Evolutionary conservation across 1,284 basidiomycete species (phyloP), one percentile per base, ranked within the genome.

Genomic region (Ustilago shanxiensis): DNA sequence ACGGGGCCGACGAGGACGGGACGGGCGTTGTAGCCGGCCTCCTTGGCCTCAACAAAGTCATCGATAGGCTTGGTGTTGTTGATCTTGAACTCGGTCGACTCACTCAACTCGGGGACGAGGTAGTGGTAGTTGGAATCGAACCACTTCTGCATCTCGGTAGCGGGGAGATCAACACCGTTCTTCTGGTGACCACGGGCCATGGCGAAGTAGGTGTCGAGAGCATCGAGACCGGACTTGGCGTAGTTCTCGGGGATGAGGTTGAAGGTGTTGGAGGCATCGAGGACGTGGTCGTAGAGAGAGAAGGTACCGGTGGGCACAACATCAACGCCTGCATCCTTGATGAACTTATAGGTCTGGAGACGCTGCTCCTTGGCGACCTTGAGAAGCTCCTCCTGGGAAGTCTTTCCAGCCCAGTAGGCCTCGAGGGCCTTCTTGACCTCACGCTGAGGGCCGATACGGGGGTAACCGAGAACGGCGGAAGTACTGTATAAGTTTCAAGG

Each of bases 71-170:
- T 86, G 90, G 97, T 97, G 92, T 97, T 97, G 89, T 92, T 91
- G 87, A 99, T 90, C 89, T 95, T 95, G 92, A 99, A 98, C 81
- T 95, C 91, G 69, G 93, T 94, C 84, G 90, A 89, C 72, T 95
- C 93, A 24, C 93, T 93, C 88, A 99, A 91, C 89, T 99, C 97
- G 72, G 95, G 96, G 77, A 98, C 96, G 88, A 99, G 95, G 86
- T 93, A 96, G 90, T 99, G 97, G 90, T 99, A 99, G 91, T 99
- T 99, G 66, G 95, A 98, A 89, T 99, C 96, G 88, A 98, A 99
- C 94, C 95, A 98, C 88, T 97, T 98, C 91, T 97, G 97, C 96
- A 98, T 99, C 90, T 98, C 96, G 82, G 91, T 95, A 61, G 96
- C 96, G 60, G 95, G 95, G 75, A 98, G 94, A 88, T 99, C 97